Evolutionary conservation across 2,329 filamentous ascomycete genomes (phyloP).

Genomic region (Cladosporium velox): DNA sequence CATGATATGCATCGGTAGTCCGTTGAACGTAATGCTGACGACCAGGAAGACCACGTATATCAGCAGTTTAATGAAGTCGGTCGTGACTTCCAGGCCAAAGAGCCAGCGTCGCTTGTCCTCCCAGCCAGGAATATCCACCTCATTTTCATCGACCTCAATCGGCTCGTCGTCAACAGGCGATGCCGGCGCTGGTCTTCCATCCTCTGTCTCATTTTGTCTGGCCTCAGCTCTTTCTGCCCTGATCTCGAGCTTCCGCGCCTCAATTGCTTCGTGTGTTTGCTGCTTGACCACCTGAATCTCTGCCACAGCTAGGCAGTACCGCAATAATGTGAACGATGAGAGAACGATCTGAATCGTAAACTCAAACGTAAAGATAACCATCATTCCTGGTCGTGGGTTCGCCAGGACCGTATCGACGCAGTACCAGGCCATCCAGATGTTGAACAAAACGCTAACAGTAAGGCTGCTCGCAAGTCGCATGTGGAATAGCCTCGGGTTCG

Average conservation of each 20-base stretch:
- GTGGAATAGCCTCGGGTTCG: constrained; percentile 87
- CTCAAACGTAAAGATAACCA: constrained; percentile 99
- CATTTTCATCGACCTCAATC: constrained; percentile 80
- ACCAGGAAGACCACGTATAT: constrained; percentile 92
- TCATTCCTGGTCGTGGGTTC: constrained; percentile 93
- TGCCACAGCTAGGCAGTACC: constrained; percentile 76
- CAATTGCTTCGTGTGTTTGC: constrained; percentile 71
- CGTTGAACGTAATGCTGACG: constrained; percentile 91
- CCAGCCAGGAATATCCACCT: constrained; percentile 94
- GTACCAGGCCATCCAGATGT: constrained; percentile 77
- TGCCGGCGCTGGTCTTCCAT: constrained; percentile 39
- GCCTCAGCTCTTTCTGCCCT: constrained; percentile 46
- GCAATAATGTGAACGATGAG: constrained; percentile 74
- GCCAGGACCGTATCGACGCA: constrained; percentile 79
- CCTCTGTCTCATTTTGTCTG: constrained; percentile 40
- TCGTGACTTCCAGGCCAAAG: constrained; percentile 75
- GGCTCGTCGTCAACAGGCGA: constrained; percentile 59
- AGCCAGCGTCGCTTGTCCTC: constrained; percentile 93
- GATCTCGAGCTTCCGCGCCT: constrained; percentile 69
- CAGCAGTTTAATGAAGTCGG: constrained; percentile 86
- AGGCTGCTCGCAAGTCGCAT: constrained; percentile 77
- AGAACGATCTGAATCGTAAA: constrained; percentile 84
- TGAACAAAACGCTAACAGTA: constrained; percentile 75
- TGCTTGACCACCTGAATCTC: constrained; percentile 74
- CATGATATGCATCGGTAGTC: constrained; percentile 94